Evolutionary conservation across 306 rosid genomes (phyloP), one percentile per base, ranked within the genome.

Genomic region (Fragaria iinumae): DNA sequence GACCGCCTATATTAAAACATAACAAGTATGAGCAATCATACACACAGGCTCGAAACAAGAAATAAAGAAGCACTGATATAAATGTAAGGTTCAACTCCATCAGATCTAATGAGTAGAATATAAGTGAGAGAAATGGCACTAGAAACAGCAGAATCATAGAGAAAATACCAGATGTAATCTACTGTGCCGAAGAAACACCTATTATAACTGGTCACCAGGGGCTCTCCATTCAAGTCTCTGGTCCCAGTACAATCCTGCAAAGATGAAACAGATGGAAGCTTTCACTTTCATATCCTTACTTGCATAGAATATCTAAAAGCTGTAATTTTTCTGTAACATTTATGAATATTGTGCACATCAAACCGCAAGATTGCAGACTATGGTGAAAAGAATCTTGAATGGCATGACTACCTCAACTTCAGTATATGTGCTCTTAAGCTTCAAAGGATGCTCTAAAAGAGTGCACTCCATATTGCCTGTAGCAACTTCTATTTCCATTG

Each of bases 131-230:
- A 56, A 74, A 80, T 52, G 57, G 57, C 67, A 81, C 69, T 73
- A 50, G 59, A 47, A 76, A 60, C 25, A 63, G 71, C 45, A 63
- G 77, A 77, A 72, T 53, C 56, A 45, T 60, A 2, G 75, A 77
- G 45, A 50, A 77, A 83, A 75, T 85, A 92, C 99, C 99, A 95
- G 79, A 95, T 95, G 81, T 95, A 95, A 84, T 92, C 98, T 65
- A 95, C 97, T 7, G 97, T 92, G 67, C 97, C 97, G 56, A 83
- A 62, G 83, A 95, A 95, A 83, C 92, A 71, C 62, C 83, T 84
- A 72, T 95, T 71, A 80, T 88, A 92, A 85, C 97, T 95, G 75
- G 99, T 95, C 76, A 84, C 92, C 69, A 84, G 77, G 67, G 99
- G 99, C 83, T 95, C 99, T 59, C 97, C 97, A 79, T 86, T 76